Percentiles rank a stretch among this genome's conserved stretches.
Conservation (phyloP, 176 grass and related monocot genomes). For the Oryza nivara region DNA sequence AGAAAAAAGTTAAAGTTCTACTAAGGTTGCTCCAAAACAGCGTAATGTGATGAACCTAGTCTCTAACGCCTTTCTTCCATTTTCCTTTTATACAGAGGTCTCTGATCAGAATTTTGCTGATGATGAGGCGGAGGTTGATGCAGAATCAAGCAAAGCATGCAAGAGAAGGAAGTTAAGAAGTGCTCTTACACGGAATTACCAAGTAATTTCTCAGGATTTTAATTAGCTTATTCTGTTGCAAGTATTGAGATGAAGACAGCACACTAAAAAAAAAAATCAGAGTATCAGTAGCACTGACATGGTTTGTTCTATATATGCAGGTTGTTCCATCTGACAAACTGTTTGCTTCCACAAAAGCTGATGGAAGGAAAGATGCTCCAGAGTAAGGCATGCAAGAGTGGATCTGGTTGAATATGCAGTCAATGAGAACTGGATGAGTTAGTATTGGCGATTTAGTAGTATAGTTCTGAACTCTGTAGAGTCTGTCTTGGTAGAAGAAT, state of each 20-base stretch:
- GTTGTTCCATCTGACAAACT: constrained; percentile 22
- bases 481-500: constrained; percentile 7
- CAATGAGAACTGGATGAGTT: constrained; percentile 10
- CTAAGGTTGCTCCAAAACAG: neutral
- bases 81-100: constrained; percentile 60
- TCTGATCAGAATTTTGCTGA: constrained; percentile 92
- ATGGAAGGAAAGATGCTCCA: constrained; percentile 24
- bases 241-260: neutral
- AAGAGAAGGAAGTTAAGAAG: constrained; percentile 54
- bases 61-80: constrained; percentile 34
- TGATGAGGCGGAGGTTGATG: constrained; percentile 52
- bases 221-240: constrained; percentile 14
- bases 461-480: neutral
- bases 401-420: neutral
- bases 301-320: constrained; percentile 32
- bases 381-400: constrained; percentile 27
- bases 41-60: constrained; percentile 1
- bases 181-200: constrained; percentile 40
- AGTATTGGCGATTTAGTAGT: constrained; percentile 7
- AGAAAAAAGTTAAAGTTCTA: neutral
- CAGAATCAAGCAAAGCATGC: constrained; percentile 49
- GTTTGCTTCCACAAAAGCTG: neutral
- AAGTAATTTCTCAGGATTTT: constrained; percentile 44
- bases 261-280: neutral
- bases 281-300: constrained; percentile 1